phyloP scores from a whole-genome alignment of 306 rosid species.

The Cucumis cinereus region DNA sequence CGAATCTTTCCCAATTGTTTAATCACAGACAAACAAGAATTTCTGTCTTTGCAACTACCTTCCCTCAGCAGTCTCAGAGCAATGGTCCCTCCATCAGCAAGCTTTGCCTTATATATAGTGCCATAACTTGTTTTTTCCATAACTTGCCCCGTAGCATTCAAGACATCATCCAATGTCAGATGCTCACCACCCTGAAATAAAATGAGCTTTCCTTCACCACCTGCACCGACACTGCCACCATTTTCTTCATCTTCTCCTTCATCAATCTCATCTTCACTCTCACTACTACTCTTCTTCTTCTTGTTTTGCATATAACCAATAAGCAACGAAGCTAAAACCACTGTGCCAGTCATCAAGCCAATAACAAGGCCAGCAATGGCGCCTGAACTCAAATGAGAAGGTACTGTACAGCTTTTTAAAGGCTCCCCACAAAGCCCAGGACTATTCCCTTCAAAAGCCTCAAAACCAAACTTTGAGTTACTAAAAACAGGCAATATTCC shows the following conservation, averaged over 20 bases:
- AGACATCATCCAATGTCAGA: slow-evolving; percentile 84
- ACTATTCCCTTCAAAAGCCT: slow-evolving; percentile 70
- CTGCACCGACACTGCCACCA: slow-evolving; percentile 15
- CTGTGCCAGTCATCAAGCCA: slow-evolving; percentile 77
- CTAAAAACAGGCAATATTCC: slow-evolving; percentile 68
- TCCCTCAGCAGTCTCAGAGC: slow-evolving; percentile 84
- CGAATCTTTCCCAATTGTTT: slow-evolving; percentile 81
- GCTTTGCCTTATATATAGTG: slow-evolving; percentile 93
- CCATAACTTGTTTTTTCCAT: slow-evolving; percentile 96
- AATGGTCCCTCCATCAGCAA: slow-evolving; percentile 80
- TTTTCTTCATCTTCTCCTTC: slow-evolving; percentile 63
- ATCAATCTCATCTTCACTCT: slow-evolving; percentile 76
- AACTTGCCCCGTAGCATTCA: slow-evolving; percentile 95
- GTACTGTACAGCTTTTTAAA: slow-evolving; percentile 46
- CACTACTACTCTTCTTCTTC: slow-evolving; percentile 54
- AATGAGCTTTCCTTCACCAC: slow-evolving; percentile 86
- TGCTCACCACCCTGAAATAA: slow-evolving; percentile 83
- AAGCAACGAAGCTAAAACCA: slow-evolving; percentile 71
- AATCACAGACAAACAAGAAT: slow-evolving; percentile 55
- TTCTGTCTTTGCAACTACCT: slow-evolving; percentile 84
- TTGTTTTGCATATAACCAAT: slow-evolving; percentile 85
- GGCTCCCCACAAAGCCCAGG: slow-evolving; percentile 82
- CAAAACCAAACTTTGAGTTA: slow-evolving; percentile 49
- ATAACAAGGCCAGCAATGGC: slow-evolving; percentile 94
- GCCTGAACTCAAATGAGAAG: slow-evolving; percentile 66